Percentiles rank a stretch among this genome's conserved stretches.
These are phyloP conservation scores for Akanthomyces uredinophilus DNA, from an alignment of 2,329 filamentous ascomycete genomes.

Conservation along the genomic window DNA sequence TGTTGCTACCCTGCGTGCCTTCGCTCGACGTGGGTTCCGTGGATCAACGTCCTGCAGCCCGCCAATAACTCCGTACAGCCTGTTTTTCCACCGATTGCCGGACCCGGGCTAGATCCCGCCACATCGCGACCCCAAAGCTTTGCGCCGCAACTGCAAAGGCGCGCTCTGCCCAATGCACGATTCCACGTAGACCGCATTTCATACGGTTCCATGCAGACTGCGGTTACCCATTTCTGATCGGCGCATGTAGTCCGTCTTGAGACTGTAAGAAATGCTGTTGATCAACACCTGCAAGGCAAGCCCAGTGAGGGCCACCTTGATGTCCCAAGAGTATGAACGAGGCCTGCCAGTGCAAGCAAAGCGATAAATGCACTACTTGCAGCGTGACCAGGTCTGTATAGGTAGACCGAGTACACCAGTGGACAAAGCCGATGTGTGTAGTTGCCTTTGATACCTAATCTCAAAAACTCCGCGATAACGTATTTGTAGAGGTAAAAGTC, in stretches of 20 bases:
- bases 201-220: not conserved
- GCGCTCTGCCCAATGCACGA: not conserved
- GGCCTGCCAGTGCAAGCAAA: too few relatives aligned
- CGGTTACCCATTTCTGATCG: not conserved
- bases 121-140: slow-evolving; percentile 2
- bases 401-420: too few relatives aligned
- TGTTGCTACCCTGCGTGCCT: not conserved
- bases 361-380: too few relatives aligned
- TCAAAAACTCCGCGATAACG: too few relatives aligned
- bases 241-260: not conserved
- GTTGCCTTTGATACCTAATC: too few relatives aligned
- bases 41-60: not conserved
- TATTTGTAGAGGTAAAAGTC: too few relatives aligned
- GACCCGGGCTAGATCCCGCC: not conserved
- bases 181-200: not conserved
- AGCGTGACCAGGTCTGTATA: too few relatives aligned
- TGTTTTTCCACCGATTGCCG: not conserved
- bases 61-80: not conserved
- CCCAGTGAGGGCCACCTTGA: too few relatives aligned
- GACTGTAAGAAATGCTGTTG: too few relatives aligned
- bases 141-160: not conserved
- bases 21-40: not conserved
- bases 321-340: too few relatives aligned
- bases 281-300: too few relatives aligned
- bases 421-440: too few relatives aligned